Evolutionary conservation across 805 yeast species (phyloP).

Genomic region (Limtongozyma cylindracea): DNA sequence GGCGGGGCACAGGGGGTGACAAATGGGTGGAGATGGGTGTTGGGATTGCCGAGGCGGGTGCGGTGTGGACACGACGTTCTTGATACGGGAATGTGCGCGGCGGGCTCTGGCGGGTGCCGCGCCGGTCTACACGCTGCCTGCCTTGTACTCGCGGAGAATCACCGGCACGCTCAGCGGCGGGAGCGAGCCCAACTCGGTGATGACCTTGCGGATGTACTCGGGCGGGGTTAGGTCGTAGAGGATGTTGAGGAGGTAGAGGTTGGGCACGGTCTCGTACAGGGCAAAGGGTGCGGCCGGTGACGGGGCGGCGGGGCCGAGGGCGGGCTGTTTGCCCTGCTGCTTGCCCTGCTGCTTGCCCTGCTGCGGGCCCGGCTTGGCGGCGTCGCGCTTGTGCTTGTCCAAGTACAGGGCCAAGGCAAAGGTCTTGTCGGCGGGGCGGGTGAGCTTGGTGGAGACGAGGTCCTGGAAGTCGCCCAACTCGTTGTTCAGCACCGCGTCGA

Average conservation of each 20-base stretch:
- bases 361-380: conserved; percentile 2
- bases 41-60: no score
- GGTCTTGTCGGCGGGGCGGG: conserved; percentile 26
- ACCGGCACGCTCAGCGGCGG: conserved; percentile 99
- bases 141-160: conserved; percentile 82
- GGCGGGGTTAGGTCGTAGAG: conserved; percentile 92
- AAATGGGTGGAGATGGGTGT: no score
- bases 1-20: no score
- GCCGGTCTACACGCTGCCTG: no score
- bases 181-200: conserved; percentile 86
- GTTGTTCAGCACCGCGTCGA: conserved; percentile 86
- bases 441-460: conserved; percentile 20
- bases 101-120: no score
- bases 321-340: conserved; percentile 1
- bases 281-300: no score
- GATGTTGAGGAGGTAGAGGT: conserved; percentile 59
- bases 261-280: conserved; percentile 9
- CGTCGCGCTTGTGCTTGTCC: conserved; percentile 14
- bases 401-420: conserved; percentile 46
- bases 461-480: conserved; percentile 71
- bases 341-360: conserved; percentile 1
- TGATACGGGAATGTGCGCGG: no score
- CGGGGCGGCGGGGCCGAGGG: no score
- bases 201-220: conserved; percentile 75
- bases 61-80: no score